These are phyloP conservation scores for Wickerhamomyces kurtzmanii DNA, from an alignment of 805 yeast species.

Conservation along the genomic window DNA sequence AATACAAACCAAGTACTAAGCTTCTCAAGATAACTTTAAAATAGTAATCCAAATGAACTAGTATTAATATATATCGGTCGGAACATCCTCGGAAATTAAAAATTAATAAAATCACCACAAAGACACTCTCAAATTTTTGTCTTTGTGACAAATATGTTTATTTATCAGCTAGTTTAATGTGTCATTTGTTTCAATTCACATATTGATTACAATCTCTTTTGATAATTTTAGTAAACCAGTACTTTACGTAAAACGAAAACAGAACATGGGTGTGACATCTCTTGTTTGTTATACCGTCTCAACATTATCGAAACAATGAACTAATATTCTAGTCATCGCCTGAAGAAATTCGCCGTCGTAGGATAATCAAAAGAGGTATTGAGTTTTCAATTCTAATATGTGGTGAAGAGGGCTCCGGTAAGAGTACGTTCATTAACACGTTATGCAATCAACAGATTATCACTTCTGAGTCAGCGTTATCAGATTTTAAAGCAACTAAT, in stretches of 20 bases:
- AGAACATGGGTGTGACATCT: background rate
- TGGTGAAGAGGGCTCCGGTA: conserved; percentile 70
- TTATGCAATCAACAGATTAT: conserved; percentile 44
- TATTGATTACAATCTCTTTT: background rate
- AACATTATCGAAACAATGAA: background rate
- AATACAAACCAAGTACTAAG: no score
- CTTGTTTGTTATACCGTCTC: background rate
- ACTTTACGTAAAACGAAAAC: background rate
- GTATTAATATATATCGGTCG: no score
- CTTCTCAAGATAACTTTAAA: no score
- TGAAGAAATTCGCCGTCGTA: conserved; percentile 41
- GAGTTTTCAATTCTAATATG: conserved; percentile 59
- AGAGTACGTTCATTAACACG: conserved; percentile 63
- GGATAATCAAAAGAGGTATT: conserved; percentile 51
- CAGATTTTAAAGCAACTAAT: conserved; percentile 23
- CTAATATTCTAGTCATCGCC: conserved; percentile 12
- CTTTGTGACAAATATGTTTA: no score
- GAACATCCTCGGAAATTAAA: no score
- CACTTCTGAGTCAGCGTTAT: conserved; percentile 10
- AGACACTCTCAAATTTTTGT: no score
- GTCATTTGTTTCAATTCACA: no score
- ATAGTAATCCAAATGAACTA: no score
- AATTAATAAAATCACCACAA: no score
- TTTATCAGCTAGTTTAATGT: no score
- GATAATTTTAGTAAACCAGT: background rate